Percentiles rank a stretch among this genome's conserved stretches.
Conservation (phyloP, 2,329 filamentous ascomycete genomes). For the Sarocladiaceae sp. region DNA sequence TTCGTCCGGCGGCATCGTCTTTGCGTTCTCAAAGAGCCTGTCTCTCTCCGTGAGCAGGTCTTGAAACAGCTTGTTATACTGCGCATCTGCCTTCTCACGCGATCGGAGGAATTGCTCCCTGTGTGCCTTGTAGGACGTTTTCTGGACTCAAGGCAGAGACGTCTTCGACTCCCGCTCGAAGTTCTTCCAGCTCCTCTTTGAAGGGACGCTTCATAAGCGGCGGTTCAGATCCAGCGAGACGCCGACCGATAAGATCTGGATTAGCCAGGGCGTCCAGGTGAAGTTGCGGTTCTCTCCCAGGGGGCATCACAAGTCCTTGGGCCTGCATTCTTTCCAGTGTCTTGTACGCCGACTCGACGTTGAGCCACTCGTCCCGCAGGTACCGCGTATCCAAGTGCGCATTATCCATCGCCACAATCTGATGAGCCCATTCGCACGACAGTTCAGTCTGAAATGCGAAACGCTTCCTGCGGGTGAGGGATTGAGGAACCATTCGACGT, state of each 20-base stretch:
- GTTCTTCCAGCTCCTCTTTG: conserved; percentile 35
- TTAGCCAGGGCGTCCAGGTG: conserved; percentile 20
- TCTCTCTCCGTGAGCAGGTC: conserved; percentile 30
- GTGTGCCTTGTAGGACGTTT: background rate
- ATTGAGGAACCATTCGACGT: conserved; percentile 54
- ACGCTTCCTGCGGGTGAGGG: conserved; percentile 50
- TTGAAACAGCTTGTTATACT: conserved; percentile 20
- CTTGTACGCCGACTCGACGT: conserved; percentile 37
- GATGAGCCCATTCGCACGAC: conserved; percentile 52
- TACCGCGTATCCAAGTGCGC: conserved; percentile 11
- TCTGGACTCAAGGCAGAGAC: conserved; percentile 7
- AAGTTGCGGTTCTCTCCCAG: conserved; percentile 34
- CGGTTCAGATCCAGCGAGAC: conserved; percentile 24
- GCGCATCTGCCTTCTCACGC: conserved; percentile 20
- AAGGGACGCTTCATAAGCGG: conserved; percentile 34
- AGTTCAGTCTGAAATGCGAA: conserved; percentile 57
- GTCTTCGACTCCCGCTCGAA: conserved; percentile 25
- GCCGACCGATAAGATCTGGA: conserved; percentile 16
- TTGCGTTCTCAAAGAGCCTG: conserved; percentile 14
- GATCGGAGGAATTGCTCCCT: conserved; percentile 24
- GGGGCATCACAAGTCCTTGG: conserved; percentile 37
- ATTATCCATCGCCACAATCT: conserved; percentile 42
- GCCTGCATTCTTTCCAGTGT: conserved; percentile 43
- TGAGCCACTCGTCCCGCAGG: conserved; percentile 43
- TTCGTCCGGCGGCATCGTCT: conserved; percentile 13